Evolutionary conservation across 2,329 filamentous ascomycete genomes (phyloP), one percentile per base, ranked within the genome.

Genomic region (Lojkania enalia): DNA sequence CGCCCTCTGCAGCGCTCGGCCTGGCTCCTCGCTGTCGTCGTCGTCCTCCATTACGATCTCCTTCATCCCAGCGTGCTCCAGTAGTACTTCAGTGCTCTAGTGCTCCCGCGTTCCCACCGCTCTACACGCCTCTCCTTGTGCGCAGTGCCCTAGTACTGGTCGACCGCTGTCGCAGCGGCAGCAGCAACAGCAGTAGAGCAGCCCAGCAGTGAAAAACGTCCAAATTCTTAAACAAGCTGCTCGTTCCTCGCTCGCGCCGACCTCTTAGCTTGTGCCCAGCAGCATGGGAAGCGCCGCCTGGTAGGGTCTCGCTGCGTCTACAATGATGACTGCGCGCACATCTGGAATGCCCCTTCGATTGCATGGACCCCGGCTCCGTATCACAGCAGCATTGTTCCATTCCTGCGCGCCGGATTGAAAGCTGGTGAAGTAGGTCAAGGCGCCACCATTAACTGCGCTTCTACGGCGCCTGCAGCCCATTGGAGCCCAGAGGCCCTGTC

Each of bases 371-470:
- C 57, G 53, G 61, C 56, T 44, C 55, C 56, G 64, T 68, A 62
- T 48, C 56, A 71, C 70, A 40, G 51, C 67, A 60, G 57, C 57
- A 60, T 58, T 66, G 54, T 63, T 60, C 64, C 67, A 70, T 65
- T 66, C 64, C 63, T 70, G 63, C 52, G 59, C 63, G 52, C 69
- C 70, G 64, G 61, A 66, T 61, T 66, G 60, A 63, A 46, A 30
- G 37, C 39, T 36, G 36, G 35, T 31, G 20, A 40, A 42, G 33
- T 19, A 21, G 44, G 32, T 40, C n/a, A n/a, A n/a, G 43, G 47
- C 54, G 41, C 49, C 51, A 40, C 57, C 45, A 29, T 41, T 41
- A 53, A 52, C 56, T 52, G 44, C 51, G 46, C 52, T 46, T 53
- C 23, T 20, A n/a, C 30, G 12, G 12, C 20, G 21, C 50, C 46